These are phyloP conservation scores for Saccharum hybrid DNA, from an alignment of 202 grass and related monocot species.

Conservation along the genomic window DNA sequence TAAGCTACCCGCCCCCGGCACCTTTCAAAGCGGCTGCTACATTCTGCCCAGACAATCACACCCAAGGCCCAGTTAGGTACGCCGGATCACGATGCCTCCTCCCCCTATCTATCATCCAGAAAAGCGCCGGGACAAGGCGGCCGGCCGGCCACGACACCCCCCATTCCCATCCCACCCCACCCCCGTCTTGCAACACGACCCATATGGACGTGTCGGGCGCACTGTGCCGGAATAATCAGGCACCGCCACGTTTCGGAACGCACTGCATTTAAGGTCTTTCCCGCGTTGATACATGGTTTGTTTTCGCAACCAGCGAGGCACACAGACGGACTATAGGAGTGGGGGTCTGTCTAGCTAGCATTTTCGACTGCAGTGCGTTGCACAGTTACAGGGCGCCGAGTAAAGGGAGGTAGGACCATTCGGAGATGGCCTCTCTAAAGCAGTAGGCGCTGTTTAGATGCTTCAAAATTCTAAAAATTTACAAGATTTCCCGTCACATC, in stretches of 20 bases:
- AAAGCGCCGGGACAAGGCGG: not conserved
- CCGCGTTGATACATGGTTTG: not conserved
- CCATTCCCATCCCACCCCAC: not conserved
- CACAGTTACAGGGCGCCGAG: slow-evolving; percentile 12
- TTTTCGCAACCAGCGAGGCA: slow-evolving; percentile 4
- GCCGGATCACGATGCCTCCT: slow-evolving; percentile 38
- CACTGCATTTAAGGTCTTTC: not conserved
- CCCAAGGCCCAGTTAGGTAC: slow-evolving; percentile 34
- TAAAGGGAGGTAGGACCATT: not conserved
- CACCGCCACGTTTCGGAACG: slow-evolving; percentile 34
- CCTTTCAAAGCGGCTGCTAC: slow-evolving; percentile 49
- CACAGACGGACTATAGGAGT: not conserved
- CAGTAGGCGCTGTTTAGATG: too few species aligned
- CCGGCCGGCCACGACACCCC: not conserved
- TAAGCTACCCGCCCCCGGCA: slow-evolving; percentile 41
- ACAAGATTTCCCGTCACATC: too few species aligned
- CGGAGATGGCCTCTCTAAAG: not conserved
- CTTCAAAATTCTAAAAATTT: too few species aligned
- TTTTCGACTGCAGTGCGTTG: not conserved
- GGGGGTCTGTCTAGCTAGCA: not conserved
- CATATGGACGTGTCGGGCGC: slow-evolving; percentile 31
- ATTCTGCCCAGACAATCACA: slow-evolving; percentile 52
- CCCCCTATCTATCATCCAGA: slow-evolving; percentile 25
- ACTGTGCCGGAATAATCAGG: not conserved
- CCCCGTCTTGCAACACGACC: slow-evolving; percentile 9